These are phyloP conservation scores for Kalanchoe fedtschenkoi DNA, from an alignment of 164 flowering plant genomes.

Conservation along the genomic window DNA sequence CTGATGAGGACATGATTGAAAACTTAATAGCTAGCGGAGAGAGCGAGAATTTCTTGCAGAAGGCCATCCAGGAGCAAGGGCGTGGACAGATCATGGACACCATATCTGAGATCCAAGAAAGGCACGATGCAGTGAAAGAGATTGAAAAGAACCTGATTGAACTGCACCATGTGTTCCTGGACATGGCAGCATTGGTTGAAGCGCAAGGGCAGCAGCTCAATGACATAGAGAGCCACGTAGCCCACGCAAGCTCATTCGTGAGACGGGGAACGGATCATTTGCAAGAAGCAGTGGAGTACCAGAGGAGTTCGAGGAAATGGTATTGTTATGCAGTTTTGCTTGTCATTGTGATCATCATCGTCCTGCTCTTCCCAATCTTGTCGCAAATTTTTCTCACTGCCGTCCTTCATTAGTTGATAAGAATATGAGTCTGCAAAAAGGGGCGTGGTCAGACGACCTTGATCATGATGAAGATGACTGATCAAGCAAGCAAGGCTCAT, in stretches of 20 bases:
- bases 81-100: slow-evolving; percentile 17
- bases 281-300: slow-evolving; percentile 10
- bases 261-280: slow-evolving; percentile 13
- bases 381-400: not conserved
- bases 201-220: slow-evolving; percentile 20
- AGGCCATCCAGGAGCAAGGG: slow-evolving; percentile 26
- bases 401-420: not conserved
- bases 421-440: not conserved
- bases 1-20: slow-evolving; percentile 15
- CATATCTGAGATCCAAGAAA: slow-evolving; percentile 21
- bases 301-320: slow-evolving; percentile 21
- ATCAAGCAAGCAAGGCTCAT: slow-evolving; percentile 1
- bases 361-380: slow-evolving; percentile 12
- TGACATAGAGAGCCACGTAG: slow-evolving; percentile 18
- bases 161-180: slow-evolving; percentile 23
- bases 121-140: slow-evolving; percentile 22
- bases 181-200: slow-evolving; percentile 23
- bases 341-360: slow-evolving; percentile 4
- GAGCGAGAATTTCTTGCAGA: slow-evolving; percentile 13
- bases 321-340: slow-evolving; percentile 13
- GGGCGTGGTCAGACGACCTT: not conserved
- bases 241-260: slow-evolving; percentile 17
- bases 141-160: slow-evolving; percentile 17
- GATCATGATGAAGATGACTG: not conserved
- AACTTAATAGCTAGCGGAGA: slow-evolving; percentile 18